Percentiles rank a stretch among this genome's conserved stretches.
phyloP scores from a whole-genome alignment of 2,329 filamentous ascomycete species.

The Diaporthe destruens region DNA sequence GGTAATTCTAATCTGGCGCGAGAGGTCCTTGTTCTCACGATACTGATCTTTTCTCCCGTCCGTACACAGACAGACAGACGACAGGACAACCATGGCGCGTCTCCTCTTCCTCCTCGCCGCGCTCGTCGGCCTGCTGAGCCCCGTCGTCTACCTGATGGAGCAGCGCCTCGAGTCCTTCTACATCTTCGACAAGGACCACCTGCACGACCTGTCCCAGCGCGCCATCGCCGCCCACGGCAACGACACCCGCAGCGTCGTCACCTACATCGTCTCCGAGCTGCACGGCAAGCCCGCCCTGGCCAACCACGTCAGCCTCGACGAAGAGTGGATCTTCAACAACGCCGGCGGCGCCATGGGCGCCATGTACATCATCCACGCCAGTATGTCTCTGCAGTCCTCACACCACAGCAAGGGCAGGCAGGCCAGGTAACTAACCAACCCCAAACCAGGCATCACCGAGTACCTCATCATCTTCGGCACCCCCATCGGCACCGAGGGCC shows the following conservation, averaged over 20 bases:
- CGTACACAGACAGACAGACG: background rate
- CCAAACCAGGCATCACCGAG: slow-evolving; percentile 81
- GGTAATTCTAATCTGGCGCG: background rate
- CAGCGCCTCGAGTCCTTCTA: slow-evolving; percentile 75
- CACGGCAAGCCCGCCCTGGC: slow-evolving; percentile 63
- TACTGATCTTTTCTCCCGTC: background rate
- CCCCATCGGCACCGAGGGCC: slow-evolving; percentile 86
- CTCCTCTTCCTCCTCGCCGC: slow-evolving; percentile 65
- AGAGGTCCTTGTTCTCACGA: background rate
- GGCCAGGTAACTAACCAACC: slow-evolving; percentile 4
- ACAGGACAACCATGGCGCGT: slow-evolving; percentile 44
- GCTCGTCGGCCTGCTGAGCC: slow-evolving; percentile 66
- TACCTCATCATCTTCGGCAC: slow-evolving; percentile 92
- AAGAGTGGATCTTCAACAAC: slow-evolving; percentile 95
- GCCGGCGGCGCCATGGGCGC: slow-evolving; percentile 91
- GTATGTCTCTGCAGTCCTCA: slow-evolving; percentile 60
- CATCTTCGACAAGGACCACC: slow-evolving; percentile 77
- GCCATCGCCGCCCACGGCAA: slow-evolving; percentile 79
- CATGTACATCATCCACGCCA: slow-evolving; percentile 92
- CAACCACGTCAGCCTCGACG: slow-evolving; percentile 73
- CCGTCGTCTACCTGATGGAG: slow-evolving; percentile 68
- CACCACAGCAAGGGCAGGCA: background rate
- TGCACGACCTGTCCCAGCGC: slow-evolving; percentile 76
- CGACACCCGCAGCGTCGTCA: slow-evolving; percentile 77
- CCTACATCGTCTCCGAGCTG: slow-evolving; percentile 78